Base-by-base conservation (phyloP, 1,284 basidiomycete genomes). In the Malassezia furfur region DNA sequence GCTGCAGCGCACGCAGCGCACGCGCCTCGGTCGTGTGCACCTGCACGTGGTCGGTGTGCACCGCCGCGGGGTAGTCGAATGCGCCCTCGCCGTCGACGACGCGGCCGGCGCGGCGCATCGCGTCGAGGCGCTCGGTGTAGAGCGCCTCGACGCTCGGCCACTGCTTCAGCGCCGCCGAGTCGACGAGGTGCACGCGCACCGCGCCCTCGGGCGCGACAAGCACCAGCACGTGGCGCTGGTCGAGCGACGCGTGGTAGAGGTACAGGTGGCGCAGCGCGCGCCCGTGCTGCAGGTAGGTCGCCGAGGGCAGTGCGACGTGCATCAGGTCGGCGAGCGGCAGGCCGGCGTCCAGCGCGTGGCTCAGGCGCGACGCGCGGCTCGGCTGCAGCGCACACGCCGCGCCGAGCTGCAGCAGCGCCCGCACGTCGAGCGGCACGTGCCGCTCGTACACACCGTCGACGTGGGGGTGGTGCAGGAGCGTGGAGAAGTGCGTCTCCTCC, bases 381-480 rank as follows among this genome's bases (percentile, higher is more conserved):
- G 86, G 82, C 45, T 83, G 83, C 35, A 86, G 57, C 0, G 80
- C 79, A 70, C 91, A 96, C 1, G 85, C 83, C 56, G 86, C 87
- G 1, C 94, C 94, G 15, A 98, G 79, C 59, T 82, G 84, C 28
- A 98, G 78, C 17, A 98, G 75, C 3, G 85, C 89, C 30, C 94
- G 86, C 53, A 88, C 81, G 39, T 86, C 78, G 11, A 94, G 81
- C 1, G 94, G 90, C 11, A 99, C 80, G 80, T 96, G 89, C 36
- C 86, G 81, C 77, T 99, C 94, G 70, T 86, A 99, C 1, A 96
- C 87, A 1, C 90, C 91, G 64, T 96, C 91, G 8, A 96, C 88
- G 70, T 89, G 91, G 0, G 91, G 88, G 67, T 93, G 88, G 73
- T 94, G 96, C 60, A 85, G 87, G 50, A 98, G 80, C 67, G 88